Evolutionary conservation across 2,329 filamentous ascomycete genomes (phyloP).

Genomic region (Plectosphaerella cucumerina): DNA sequence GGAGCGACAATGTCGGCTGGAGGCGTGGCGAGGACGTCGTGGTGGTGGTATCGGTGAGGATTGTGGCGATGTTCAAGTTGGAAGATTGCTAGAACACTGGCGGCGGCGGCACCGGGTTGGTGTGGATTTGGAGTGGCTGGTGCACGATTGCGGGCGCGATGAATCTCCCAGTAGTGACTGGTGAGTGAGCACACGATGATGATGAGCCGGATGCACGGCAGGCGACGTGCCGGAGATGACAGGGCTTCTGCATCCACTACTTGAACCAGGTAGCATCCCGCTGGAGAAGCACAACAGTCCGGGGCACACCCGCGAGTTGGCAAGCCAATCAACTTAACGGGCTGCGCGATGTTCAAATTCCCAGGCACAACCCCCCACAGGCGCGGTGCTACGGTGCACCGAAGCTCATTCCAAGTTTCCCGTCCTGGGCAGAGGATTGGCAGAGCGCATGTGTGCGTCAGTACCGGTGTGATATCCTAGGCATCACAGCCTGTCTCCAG

Average conservation of each 20-base stretch:
- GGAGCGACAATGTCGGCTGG: too few relatives aligned
- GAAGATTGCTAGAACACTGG: neutral
- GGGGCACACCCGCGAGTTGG: neutral
- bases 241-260: neutral
- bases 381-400: neutral
- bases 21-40: too few relatives aligned
- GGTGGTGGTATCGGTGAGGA: too few relatives aligned
- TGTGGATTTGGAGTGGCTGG: too few relatives aligned
- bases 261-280: neutral
- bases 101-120: too few relatives aligned
- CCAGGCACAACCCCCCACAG: neutral
- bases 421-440: neutral
- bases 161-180: neutral
- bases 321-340: constrained; percentile 3
- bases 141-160: too few relatives aligned
- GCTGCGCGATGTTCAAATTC: neutral
- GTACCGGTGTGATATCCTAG: too few relatives aligned
- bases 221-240: neutral
- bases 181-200: neutral
- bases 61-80: neutral
- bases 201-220: neutral
- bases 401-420: neutral
- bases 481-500: too few relatives aligned
- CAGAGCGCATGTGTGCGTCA: neutral
- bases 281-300: too few relatives aligned